Conservation (phyloP, 371 early-diverging fungal genomes). For the Paraphysoderma sedebokerense region DNA sequence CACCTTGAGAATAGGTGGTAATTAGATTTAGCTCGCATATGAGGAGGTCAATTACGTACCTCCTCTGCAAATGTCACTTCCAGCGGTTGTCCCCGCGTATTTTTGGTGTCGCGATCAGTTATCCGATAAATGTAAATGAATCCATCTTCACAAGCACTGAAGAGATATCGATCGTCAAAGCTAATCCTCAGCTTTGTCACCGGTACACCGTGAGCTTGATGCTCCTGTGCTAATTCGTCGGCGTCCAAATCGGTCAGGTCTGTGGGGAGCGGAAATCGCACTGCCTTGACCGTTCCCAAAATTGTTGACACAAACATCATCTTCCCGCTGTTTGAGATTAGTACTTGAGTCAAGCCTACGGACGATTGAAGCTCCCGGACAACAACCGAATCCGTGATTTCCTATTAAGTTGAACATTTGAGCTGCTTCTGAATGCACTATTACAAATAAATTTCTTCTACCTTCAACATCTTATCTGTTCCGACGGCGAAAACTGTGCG, state of each 20-base stretch:
- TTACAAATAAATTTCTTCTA: too few species aligned
- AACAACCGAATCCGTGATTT: constrained; percentile 3
- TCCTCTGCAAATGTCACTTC: constrained; percentile 4
- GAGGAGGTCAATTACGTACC: not conserved
- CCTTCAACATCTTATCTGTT: constrained; percentile 2
- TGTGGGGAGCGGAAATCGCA: constrained; percentile 5
- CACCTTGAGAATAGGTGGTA: constrained; percentile 10
- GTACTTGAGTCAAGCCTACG: not conserved
- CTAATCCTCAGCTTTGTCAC: constrained; percentile 1
- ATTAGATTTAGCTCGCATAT: not conserved
- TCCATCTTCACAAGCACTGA: constrained; percentile 4
- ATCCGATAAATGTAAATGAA: constrained; percentile 2
- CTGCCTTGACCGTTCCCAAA: not conserved
- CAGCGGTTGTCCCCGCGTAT: too few species aligned
- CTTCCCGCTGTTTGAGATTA: constrained; percentile 2
- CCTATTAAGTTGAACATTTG: not conserved
- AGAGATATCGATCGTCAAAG: constrained; percentile 5
- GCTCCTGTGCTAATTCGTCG: constrained; percentile 4
- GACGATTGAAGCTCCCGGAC: not conserved
- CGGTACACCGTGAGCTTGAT: constrained; percentile 4
- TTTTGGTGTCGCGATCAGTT: constrained; percentile 5
- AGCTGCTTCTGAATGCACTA: not conserved
- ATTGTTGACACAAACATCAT: constrained; percentile 4
- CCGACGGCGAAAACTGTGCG: constrained; percentile 4
- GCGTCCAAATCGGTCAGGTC: too few species aligned